Conservation (phyloP, 1,139 yeast genomes). For the Candida sp. region DNA sequence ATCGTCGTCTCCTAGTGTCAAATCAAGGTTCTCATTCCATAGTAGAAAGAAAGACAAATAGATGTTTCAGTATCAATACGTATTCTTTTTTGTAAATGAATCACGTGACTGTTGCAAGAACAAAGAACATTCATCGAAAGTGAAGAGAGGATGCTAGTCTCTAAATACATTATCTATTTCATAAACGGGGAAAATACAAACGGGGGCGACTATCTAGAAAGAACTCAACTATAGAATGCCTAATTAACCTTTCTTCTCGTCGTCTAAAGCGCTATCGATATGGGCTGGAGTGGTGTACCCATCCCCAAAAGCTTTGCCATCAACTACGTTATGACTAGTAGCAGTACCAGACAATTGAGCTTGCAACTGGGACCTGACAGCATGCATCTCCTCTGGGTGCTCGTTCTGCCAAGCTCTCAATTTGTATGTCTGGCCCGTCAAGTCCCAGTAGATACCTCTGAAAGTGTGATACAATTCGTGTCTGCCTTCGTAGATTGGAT, state of each 20-base stretch:
- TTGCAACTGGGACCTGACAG: slow-evolving; percentile 61
- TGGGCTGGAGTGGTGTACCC: slow-evolving; percentile 25
- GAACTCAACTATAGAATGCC: background rate
- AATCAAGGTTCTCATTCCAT: slow-evolving; percentile 6
- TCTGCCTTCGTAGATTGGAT: slow-evolving; percentile 73
- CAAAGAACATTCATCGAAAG: background rate
- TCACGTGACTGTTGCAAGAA: background rate
- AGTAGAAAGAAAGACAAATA: slow-evolving; percentile 7
- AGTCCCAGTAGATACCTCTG: slow-evolving; percentile 86
- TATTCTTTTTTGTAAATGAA: background rate
- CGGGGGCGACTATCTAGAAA: background rate
- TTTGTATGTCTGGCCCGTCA: slow-evolving; percentile 73
- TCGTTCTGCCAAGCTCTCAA: slow-evolving; percentile 72
- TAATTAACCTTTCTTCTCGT: slow-evolving; percentile 21
- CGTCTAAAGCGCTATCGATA: slow-evolving; percentile 29
- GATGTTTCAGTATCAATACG: background rate
- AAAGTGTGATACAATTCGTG: slow-evolving; percentile 61
- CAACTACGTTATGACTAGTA: slow-evolving; percentile 26
- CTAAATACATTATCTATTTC: no score
- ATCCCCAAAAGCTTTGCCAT: slow-evolving; percentile 29
- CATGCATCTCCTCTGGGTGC: slow-evolving; percentile 73
- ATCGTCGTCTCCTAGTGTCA: slow-evolving; percentile 18
- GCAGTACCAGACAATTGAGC: slow-evolving; percentile 34
- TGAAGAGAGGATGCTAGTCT: background rate
- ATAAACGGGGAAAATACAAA: background rate